phyloP scores from a whole-genome alignment of 2,329 filamentous ascomycete species.

The Neonectria sp. region DNA sequence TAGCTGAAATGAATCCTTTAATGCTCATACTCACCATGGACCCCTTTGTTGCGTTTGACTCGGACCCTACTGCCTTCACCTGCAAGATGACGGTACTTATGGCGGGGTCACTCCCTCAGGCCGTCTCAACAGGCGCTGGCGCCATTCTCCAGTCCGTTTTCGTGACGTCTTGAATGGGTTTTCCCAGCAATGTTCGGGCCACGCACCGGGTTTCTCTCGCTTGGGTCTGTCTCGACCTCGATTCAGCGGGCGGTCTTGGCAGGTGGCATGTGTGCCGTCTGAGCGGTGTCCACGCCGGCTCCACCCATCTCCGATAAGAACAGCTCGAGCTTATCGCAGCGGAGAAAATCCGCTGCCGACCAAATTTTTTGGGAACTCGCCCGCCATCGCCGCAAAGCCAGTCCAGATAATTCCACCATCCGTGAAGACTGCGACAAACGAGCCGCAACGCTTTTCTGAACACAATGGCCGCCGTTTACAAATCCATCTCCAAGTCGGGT shows the following conservation, averaged over 20 bases:
- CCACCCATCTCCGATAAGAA: slow-evolving; percentile 47
- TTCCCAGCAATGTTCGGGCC: slow-evolving; percentile 3
- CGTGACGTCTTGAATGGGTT: neutral
- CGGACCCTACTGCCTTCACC: neutral
- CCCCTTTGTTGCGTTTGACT: neutral
- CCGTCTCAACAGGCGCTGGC: neutral
- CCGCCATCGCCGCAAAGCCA: slow-evolving; percentile 42
- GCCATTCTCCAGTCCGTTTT: neutral
- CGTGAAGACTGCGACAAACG: slow-evolving; percentile 36
- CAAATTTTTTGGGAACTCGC: slow-evolving; percentile 48
- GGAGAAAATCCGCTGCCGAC: slow-evolving; percentile 48
- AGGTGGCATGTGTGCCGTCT: slow-evolving; percentile 27
- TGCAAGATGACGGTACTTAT: neutral
- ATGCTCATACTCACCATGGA: slow-evolving; percentile 45
- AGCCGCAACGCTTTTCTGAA: slow-evolving; percentile 31
- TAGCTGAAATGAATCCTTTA: slow-evolving; percentile 57
- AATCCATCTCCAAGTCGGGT: slow-evolving; percentile 76
- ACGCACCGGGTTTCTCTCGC: slow-evolving; percentile 7
- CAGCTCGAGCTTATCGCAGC: slow-evolving; percentile 48
- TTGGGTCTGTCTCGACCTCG: slow-evolving; percentile 1
- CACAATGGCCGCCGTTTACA: slow-evolving; percentile 79
- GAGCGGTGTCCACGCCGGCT: slow-evolving; percentile 40
- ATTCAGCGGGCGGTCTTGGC: neutral
- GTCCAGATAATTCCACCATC: slow-evolving; percentile 31
- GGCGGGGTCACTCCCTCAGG: neutral